Evolutionary conservation across 2,329 filamentous ascomycete species (phyloP).

Genomic region (Leptographium lundbergii): DNA sequence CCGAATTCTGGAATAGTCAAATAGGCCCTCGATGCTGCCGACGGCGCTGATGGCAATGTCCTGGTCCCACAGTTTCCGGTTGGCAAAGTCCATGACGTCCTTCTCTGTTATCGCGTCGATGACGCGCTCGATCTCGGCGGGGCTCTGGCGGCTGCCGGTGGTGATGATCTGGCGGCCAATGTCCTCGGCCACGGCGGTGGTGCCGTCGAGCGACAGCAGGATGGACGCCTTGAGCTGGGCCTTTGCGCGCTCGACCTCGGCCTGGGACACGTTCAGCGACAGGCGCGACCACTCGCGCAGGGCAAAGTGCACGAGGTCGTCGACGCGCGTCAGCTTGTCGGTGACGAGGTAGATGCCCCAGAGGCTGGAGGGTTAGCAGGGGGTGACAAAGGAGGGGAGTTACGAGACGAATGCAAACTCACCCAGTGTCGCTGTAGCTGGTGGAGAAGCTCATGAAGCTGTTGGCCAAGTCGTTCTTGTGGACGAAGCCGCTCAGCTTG

Average conservation of each 20-base stretch:
- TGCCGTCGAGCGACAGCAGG: conserved; percentile 92
- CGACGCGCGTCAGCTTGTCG: conserved; percentile 74
- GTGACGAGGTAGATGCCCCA: conserved; percentile 99
- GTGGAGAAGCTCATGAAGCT: conserved; percentile 99
- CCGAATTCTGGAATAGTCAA: conserved; percentile 48
- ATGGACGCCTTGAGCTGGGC: conserved; percentile 98
- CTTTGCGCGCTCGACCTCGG: conserved; percentile 97
- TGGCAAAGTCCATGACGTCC: conserved; percentile 94
- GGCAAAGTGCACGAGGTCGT: conserved; percentile 96
- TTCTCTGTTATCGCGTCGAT: conserved; percentile 85
- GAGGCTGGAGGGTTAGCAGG: conserved; percentile 45
- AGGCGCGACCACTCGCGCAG: conserved; percentile 97
- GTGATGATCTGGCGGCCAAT: conserved; percentile 98
- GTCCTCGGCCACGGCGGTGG: conserved; percentile 93
- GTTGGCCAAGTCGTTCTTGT: conserved; percentile 92
- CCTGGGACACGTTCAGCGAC: conserved; percentile 72
- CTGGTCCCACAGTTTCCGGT: conserved; percentile 93
- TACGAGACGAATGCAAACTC: conserved; percentile 27
- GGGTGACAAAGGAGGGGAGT: background rate
- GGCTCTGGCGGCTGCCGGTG: conserved; percentile 80
- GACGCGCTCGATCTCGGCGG: conserved; percentile 86
- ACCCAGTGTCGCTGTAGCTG: conserved; percentile 99
- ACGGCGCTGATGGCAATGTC: conserved; percentile 90
- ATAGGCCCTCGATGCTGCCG: conserved; percentile 76
- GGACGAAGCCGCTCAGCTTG: conserved; percentile 91